These are phyloP conservation scores for Xylaria palmicola DNA, from an alignment of 495 filamentous ascomycete genomes.

Conservation along the genomic window DNA sequence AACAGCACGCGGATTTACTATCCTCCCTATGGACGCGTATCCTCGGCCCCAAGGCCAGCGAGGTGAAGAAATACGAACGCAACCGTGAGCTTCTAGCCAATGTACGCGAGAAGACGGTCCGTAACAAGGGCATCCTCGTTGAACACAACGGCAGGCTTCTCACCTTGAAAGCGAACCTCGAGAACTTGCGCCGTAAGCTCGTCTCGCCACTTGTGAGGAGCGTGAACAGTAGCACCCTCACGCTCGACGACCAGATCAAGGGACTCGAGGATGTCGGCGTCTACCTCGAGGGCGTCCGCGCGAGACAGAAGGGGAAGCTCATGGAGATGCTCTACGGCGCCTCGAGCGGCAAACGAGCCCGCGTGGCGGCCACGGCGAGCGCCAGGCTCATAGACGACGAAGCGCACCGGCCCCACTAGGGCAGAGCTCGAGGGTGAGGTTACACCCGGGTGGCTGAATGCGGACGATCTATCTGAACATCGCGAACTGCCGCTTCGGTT, in stretches of 20 bases:
- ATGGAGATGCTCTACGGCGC: constrained; percentile 58
- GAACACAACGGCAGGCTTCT: constrained; percentile 79
- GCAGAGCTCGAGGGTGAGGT: neutral
- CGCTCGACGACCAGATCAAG: constrained; percentile 78
- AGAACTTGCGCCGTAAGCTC: constrained; percentile 71
- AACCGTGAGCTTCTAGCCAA: constrained; percentile 73
- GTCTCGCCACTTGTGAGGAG: constrained; percentile 76
- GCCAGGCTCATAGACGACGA: constrained; percentile 8
- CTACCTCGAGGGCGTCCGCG: constrained; percentile 68
- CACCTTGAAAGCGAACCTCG: constrained; percentile 76
- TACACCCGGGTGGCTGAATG: too few species aligned
- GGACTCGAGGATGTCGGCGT: constrained; percentile 76
- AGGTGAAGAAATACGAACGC: constrained; percentile 82
- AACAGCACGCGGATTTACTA: constrained; percentile 74
- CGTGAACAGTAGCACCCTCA: constrained; percentile 63
- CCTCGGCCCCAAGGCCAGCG: constrained; percentile 66
- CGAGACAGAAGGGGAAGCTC: constrained; percentile 76
- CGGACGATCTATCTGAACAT: neutral
- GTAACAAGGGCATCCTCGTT: constrained; percentile 80
- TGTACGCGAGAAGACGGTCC: constrained; percentile 75
- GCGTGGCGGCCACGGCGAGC: constrained; percentile 5
- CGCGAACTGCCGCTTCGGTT: neutral
- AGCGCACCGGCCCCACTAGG: neutral
- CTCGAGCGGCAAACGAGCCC: neutral
- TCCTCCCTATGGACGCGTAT: constrained; percentile 82